Evolutionary conservation across 768 basidiomycete species (phyloP), one percentile per base, ranked within the genome.

Genomic region (Auriscalpium microsporum): DNA sequence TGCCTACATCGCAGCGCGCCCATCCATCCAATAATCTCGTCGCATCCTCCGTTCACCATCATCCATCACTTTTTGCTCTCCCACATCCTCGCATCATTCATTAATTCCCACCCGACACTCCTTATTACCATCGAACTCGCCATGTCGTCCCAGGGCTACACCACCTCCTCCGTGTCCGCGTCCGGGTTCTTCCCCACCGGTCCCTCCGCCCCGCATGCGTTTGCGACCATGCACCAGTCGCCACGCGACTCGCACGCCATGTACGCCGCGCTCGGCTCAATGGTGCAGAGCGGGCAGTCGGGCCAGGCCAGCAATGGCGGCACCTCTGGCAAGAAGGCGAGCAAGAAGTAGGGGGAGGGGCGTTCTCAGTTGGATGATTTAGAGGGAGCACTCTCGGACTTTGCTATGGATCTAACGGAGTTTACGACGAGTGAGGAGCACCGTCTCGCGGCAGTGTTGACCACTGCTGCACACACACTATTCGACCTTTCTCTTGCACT

Each of bases 141-240:
- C 47, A 54, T 70, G 69, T 62, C 68, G 11, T 68, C 67, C 50
- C 66, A 68, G 61, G 58, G 59, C 60, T 55, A 62, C 51, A 59
- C 63, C 34, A 57, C 60, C 5, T 64, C 69, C 6, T 58, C 45
- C 5, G 23, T 64, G n/a, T 63, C 69, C 47, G 16, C 60, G 4
- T 16, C 44, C 16, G 60, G 66, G 57, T 70, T 72, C 65, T 72
- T 72, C 69, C 70, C 71, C 14, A 65, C 54, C 11, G 67, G 63
- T 3, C 68, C 70, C 54, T 58, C 66, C 38, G 62, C 67, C 16
- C 71, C 71, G 36, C 65, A 72, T 60, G 71, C 71, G 35, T 72
- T 72, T 64, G 52, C 68, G 48, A 52, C 63, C 19, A 68, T 72
- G 62, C 68, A 69, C 57, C 65, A 68, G 56, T 67, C 68, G 16